phyloP scores from a whole-genome alignment of 331 rosid genomes.

The Pyracantha coccinea region DNA sequence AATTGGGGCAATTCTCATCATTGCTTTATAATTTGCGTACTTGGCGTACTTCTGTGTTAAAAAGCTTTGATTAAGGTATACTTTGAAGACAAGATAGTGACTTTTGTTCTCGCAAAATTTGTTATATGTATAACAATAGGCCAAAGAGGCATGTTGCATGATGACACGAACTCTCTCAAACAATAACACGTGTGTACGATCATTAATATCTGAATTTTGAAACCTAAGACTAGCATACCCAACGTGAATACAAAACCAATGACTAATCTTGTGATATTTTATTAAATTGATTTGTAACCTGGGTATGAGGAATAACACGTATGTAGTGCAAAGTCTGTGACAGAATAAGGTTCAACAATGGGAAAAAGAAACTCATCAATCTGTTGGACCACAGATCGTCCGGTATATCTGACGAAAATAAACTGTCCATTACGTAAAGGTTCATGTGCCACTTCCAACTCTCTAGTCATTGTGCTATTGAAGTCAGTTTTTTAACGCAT shows the following conservation, averaged over 20 bases:
- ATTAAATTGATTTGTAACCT: background rate
- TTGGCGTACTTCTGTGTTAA: background rate
- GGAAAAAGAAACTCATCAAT: background rate
- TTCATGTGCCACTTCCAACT: conserved; percentile 2
- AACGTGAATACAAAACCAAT: background rate
- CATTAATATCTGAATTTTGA: too few relatives aligned
- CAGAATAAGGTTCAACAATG: background rate
- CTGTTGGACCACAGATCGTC: background rate
- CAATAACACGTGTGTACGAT: too few relatives aligned
- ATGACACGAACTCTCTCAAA: too few relatives aligned
- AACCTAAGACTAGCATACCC: background rate
- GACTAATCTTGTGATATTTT: too few relatives aligned
- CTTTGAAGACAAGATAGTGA: too few relatives aligned
- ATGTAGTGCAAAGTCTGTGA: background rate
- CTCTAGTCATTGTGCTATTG: too few relatives aligned
- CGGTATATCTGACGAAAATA: background rate
- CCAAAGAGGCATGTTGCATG: too few relatives aligned
- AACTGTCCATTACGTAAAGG: background rate
- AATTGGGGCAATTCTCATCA: background rate
- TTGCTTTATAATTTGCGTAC: background rate
- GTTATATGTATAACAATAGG: too few relatives aligned
- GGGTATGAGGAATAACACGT: background rate
- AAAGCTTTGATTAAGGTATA: too few relatives aligned
- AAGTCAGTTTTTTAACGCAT: background rate
- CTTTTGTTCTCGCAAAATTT: too few relatives aligned